Conservation (phyloP, 2,329 filamentous ascomycete species). For the Colletotrichum higginsianum region DNA sequence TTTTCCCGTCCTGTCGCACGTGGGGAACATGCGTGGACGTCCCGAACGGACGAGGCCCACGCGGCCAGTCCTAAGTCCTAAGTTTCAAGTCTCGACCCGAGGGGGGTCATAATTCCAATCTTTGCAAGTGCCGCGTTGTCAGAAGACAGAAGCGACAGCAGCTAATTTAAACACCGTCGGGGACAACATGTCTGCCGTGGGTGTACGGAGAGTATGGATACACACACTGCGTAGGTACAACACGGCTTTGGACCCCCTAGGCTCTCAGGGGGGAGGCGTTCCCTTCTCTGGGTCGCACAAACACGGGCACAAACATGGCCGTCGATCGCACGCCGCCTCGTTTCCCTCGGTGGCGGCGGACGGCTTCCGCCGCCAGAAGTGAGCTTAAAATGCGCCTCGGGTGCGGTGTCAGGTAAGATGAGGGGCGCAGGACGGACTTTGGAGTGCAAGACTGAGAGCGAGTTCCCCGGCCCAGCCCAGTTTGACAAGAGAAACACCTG, state of each 20-base stretch:
- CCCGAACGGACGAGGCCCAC: constrained; percentile 30
- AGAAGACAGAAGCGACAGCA: constrained; percentile 8
- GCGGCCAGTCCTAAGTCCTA: background rate
- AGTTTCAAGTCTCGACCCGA: background rate
- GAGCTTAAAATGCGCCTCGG: constrained; percentile 6
- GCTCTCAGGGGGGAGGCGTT: too few relatives aligned
- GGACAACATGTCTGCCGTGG: too few relatives aligned
- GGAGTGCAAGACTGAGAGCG: background rate
- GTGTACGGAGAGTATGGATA: too few relatives aligned
- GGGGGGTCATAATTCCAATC: background rate
- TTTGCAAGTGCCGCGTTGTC: constrained; percentile 36
- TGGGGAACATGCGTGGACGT: constrained; percentile 26
- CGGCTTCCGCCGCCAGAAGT: constrained; percentile 4
- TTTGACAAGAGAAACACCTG: constrained; percentile 1
- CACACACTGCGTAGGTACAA: too few relatives aligned
- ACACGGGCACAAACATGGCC: too few relatives aligned
- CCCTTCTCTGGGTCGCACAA: too few relatives aligned
- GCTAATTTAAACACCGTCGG: constrained; percentile 9
- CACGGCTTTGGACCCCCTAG: too few relatives aligned
- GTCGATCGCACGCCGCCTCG: background rate
- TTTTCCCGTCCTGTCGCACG: constrained; percentile 15
- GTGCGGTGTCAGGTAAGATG: background rate
- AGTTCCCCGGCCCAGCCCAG: too few relatives aligned
- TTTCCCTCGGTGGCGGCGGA: constrained; percentile 22
- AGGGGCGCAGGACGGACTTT: background rate